Conservation (phyloP, 805 yeast species). For the Candida sonorensis region DNA sequence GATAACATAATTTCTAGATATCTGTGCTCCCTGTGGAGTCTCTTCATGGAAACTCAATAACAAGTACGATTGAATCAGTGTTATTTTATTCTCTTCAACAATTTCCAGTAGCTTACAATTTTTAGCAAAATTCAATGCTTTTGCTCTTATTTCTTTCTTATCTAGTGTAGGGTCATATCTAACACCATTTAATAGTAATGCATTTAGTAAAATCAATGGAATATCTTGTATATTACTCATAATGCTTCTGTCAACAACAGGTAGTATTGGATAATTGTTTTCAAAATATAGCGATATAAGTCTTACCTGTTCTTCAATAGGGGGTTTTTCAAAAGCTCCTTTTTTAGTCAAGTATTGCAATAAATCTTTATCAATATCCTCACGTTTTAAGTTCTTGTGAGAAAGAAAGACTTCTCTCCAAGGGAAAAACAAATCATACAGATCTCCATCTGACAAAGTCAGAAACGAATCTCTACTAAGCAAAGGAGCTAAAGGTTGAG, state of each 20-base stretch:
- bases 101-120: conserved; percentile 22
- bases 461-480: conserved; percentile 25
- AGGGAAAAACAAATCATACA: conserved; percentile 24
- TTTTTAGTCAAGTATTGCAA: conserved; percentile 16
- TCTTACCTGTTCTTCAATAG: conserved; percentile 14
- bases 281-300: conserved; percentile 18
- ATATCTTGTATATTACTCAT: conserved; percentile 10
- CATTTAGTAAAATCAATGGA: conserved; percentile 24
- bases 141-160: conserved; percentile 11
- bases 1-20: conserved; percentile 19
- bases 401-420: conserved; percentile 23
- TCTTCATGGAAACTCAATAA: conserved; percentile 26
- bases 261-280: conserved; percentile 23
- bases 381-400: conserved; percentile 7
- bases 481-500: conserved; percentile 28
- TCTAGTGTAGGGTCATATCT: conserved; percentile 14
- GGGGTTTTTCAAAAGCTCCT: conserved; percentile 21
- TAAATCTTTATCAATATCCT: conserved; percentile 19
- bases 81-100: conserved; percentile 22
- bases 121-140: conserved; percentile 18
- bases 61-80: conserved; percentile 22
- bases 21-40: conserved; percentile 22
- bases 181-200: conserved; percentile 20
- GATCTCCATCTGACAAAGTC: conserved; percentile 25
- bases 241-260: conserved; percentile 21